These are phyloP conservation scores for Paecilomyces formosus DNA, from an alignment of 2,329 filamentous ascomycete genomes.

Conservation along the genomic window DNA sequence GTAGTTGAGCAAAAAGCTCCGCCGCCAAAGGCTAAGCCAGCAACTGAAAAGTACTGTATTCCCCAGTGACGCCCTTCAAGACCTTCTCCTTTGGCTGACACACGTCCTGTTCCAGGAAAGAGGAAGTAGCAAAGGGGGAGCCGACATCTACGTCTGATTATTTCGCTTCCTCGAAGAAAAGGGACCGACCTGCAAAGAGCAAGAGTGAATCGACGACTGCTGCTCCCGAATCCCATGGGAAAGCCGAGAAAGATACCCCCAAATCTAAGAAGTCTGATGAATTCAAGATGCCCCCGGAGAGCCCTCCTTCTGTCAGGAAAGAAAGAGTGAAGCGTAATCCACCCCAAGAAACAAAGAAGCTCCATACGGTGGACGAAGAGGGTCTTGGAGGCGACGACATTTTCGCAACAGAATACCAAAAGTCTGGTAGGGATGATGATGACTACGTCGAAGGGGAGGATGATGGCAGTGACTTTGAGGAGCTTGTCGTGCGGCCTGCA, in stretches of 20 bases:
- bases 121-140: slow-evolving; percentile 45
- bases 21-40: slow-evolving; percentile 30
- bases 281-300: not conserved
- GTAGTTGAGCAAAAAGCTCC: slow-evolving; percentile 28
- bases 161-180: slow-evolving; percentile 53
- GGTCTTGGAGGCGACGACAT: slow-evolving; percentile 73
- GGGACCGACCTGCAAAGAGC: slow-evolving; percentile 36
- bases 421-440: slow-evolving; percentile 54
- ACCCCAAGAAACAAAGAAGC: slow-evolving; percentile 23
- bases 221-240: slow-evolving; percentile 9
- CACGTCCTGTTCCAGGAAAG: slow-evolving; percentile 29
- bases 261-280: slow-evolving; percentile 34
- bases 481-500: slow-evolving; percentile 55
- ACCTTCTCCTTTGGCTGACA: slow-evolving; percentile 4
- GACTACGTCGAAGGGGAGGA: slow-evolving; percentile 64
- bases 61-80: slow-evolving; percentile 2
- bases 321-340: slow-evolving; percentile 8
- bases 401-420: slow-evolving; percentile 65
- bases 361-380: slow-evolving; percentile 50
- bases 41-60: slow-evolving; percentile 41
- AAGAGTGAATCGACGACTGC: slow-evolving; percentile 14
- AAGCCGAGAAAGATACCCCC: slow-evolving; percentile 22
- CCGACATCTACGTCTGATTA: slow-evolving; percentile 57
- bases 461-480: slow-evolving; percentile 57
- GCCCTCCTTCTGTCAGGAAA: slow-evolving; percentile 7